Evolutionary conservation across 257 asterid genomes (phyloP).

Genomic region (Nicotiana paniculata): DNA sequence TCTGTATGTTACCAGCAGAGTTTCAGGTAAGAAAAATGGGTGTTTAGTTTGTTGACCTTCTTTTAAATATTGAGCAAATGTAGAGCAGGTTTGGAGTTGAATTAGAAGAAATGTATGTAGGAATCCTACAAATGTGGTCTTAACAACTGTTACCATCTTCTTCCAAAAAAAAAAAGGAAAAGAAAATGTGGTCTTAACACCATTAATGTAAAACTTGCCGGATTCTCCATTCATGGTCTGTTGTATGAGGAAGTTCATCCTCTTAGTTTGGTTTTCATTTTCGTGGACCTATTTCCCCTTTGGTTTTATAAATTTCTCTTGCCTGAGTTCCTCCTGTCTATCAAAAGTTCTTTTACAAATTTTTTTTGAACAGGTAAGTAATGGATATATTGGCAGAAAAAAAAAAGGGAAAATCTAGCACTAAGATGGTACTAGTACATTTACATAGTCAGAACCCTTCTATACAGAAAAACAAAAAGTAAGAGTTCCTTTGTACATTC

Average conservation of each 20-base stretch:
- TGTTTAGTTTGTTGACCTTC: not conserved
- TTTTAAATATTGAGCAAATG: not conserved
- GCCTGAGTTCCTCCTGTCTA: not conserved
- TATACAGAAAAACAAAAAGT: too few species aligned
- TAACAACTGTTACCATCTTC: not conserved
- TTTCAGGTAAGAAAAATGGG: not conserved
- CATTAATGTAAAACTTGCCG: not conserved
- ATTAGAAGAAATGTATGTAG: not conserved
- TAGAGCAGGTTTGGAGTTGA: not conserved
- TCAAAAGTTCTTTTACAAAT: not conserved
- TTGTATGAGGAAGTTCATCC: not conserved
- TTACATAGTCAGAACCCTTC: too few species aligned
- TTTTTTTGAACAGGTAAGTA: not conserved
- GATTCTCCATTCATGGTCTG: not conserved
- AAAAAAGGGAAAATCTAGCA: too few species aligned
- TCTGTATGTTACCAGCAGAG: not conserved
- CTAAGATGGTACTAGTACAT: too few species aligned
- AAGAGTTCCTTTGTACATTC: too few species aligned
- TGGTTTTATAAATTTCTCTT: not conserved
- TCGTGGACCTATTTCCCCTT: not conserved
- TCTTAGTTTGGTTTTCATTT: not conserved
- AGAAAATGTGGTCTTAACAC: not conserved
- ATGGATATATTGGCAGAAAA: too few species aligned
- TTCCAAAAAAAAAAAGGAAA: not conserved
- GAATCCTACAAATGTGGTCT: not conserved